Percentiles rank a stretch among this genome's conserved stretches.
phyloP scores from a whole-genome alignment of 2,329 filamentous ascomycete species.

The Colletotrichum echinochloae region DNA sequence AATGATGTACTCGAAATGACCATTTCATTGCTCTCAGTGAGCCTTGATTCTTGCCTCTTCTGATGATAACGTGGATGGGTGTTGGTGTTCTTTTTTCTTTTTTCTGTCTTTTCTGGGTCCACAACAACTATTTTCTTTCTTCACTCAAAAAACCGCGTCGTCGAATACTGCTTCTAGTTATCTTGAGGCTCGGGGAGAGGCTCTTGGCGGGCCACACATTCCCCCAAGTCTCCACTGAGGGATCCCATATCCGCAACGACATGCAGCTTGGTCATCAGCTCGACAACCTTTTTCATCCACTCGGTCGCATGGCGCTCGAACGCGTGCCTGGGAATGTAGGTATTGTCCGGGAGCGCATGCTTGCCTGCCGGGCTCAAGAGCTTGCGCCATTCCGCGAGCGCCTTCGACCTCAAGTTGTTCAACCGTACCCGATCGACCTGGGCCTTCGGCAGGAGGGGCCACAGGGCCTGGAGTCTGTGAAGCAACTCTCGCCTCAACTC shows the following conservation, averaged over 20 bases:
- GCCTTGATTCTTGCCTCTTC: background rate
- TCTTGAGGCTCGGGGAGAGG: background rate
- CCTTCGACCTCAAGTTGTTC: background rate
- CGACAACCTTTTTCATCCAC: background rate
- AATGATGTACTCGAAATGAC: constrained; percentile 8
- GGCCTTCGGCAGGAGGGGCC: background rate
- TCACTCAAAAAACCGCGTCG: background rate
- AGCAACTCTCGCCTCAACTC: background rate
- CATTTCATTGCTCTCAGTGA: background rate
- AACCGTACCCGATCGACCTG: background rate
- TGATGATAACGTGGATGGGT: background rate
- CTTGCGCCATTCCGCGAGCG: background rate
- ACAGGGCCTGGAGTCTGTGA: background rate
- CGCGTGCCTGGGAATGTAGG: background rate
- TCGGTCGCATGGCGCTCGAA: background rate
- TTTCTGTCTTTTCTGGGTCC: constrained; percentile 13
- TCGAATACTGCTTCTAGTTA: background rate
- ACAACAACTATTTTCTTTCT: background rate
- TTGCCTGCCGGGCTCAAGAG: background rate
- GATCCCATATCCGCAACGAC: background rate
- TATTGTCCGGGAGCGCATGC: background rate
- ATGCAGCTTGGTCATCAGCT: background rate
- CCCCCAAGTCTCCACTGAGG: background rate
- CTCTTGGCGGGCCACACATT: background rate
- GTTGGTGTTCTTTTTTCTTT: background rate